These are phyloP conservation scores for Kregervanrija delftensis DNA, from an alignment of 805 yeast genomes.

Conservation along the genomic window DNA sequence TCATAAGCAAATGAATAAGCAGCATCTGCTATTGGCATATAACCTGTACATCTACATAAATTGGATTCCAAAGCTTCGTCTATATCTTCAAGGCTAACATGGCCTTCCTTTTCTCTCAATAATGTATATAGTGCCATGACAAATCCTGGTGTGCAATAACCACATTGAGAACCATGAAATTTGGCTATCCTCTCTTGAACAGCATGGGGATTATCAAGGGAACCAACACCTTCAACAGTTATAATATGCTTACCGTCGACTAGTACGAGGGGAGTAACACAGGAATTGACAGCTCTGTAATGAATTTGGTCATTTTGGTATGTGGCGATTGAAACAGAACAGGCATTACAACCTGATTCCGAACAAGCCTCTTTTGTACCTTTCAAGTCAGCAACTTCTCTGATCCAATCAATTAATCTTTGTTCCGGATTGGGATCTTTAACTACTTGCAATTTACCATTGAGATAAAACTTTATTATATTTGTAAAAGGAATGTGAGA, in stretches of 20 bases:
- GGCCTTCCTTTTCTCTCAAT: conserved; percentile 32
- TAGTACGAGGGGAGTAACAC: conserved; percentile 39
- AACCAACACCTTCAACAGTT: conserved; percentile 43
- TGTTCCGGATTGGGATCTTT: conserved; percentile 37
- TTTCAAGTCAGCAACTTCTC: conserved; percentile 30
- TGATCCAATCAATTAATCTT: conserved; percentile 36
- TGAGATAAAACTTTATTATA: conserved; percentile 29
- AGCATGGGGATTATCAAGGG: conserved; percentile 34
- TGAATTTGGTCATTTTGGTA: conserved; percentile 17
- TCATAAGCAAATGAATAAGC: conserved; percentile 35
- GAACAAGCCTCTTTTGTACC: conserved; percentile 45
- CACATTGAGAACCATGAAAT: conserved; percentile 45
- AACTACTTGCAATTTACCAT: conserved; percentile 31
- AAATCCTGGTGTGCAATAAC: conserved; percentile 46
- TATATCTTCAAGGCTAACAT: conserved; percentile 31
- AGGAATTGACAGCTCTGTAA: conserved; percentile 37
- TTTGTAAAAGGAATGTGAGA: conserved; percentile 21
- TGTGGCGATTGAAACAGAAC: conserved; percentile 35
- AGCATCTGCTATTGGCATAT: conserved; percentile 43
- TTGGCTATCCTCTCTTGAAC: conserved; percentile 43
- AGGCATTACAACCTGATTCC: conserved; percentile 48
- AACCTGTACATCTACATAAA: conserved; percentile 43
- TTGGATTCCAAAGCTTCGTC: conserved; percentile 42
- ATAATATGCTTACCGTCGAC: conserved; percentile 40
- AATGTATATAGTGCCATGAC: conserved; percentile 41